Percentiles rank a stretch among this genome's conserved stretches.
Conservation (phyloP, 1,284 basidiomycete genomes). For the Trichosporon ovoides region DNA sequence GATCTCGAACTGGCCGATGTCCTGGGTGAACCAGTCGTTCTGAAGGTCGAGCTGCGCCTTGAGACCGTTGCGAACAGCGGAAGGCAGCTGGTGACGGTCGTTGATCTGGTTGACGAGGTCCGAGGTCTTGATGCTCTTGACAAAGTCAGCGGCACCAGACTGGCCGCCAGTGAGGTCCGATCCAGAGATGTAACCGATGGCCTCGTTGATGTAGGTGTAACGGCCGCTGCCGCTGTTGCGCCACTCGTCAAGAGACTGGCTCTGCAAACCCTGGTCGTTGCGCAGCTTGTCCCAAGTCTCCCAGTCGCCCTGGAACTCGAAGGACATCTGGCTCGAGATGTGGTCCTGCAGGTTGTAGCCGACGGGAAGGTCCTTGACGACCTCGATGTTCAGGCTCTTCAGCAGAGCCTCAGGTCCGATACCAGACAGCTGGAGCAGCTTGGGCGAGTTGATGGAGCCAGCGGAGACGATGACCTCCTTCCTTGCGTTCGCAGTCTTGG, state of each 20-base stretch:
- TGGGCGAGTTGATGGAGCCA: slow-evolving; percentile 14
- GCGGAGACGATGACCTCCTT: slow-evolving; percentile 16
- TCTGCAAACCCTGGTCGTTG: slow-evolving; percentile 25
- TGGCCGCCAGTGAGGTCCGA: slow-evolving; percentile 50
- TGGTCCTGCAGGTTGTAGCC: slow-evolving; percentile 35
- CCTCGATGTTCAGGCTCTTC: slow-evolving; percentile 16
- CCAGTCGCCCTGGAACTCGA: slow-evolving; percentile 12
- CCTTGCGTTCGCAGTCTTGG: slow-evolving; percentile 9
- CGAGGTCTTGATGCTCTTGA: slow-evolving; percentile 49
- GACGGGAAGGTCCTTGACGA: slow-evolving; percentile 22
- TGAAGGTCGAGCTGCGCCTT: slow-evolving; percentile 37
- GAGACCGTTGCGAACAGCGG: slow-evolving; percentile 38
- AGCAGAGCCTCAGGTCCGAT: slow-evolving; percentile 16
- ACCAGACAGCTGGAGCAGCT: slow-evolving; percentile 21
- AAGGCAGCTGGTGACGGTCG: slow-evolving; percentile 35
- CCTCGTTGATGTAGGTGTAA: slow-evolving; percentile 49
- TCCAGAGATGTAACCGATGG: slow-evolving; percentile 39
- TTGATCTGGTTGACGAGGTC: slow-evolving; percentile 53
- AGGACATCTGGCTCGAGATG: slow-evolving; percentile 35
- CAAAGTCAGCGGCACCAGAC: slow-evolving; percentile 50
- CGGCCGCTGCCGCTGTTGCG: slow-evolving; percentile 30
- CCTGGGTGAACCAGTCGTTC: slow-evolving; percentile 32
- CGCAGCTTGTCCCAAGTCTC: slow-evolving; percentile 42
- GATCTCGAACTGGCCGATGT: slow-evolving; percentile 45
- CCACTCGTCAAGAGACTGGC: slow-evolving; percentile 31